Percentiles rank a stretch among this genome's conserved stretches.
phyloP scores from a whole-genome alignment of 2,329 filamentous ascomycete species.

The Penicillium oxalicum region DNA sequence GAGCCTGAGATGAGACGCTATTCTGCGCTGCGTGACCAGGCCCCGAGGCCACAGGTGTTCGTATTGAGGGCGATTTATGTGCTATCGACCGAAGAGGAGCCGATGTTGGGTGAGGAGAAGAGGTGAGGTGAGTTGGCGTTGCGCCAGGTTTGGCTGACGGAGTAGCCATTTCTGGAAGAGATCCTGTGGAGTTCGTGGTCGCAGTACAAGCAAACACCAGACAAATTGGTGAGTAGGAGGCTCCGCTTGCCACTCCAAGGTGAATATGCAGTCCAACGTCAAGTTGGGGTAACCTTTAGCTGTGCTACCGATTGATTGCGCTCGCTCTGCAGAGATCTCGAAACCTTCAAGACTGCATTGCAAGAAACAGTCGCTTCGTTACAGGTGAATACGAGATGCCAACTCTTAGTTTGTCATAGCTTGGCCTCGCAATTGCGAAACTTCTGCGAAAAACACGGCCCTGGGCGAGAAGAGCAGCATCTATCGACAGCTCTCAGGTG shows the following conservation, averaged over 20 bases:
- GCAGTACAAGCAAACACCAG: too few relatives aligned
- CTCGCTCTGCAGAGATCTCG: background rate
- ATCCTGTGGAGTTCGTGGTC: too few relatives aligned
- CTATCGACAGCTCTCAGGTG: constrained; percentile 1
- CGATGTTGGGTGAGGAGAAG: constrained; percentile 40
- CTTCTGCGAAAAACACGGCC: background rate
- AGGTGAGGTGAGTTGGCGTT: constrained; percentile 41
- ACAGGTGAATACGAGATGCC: too few relatives aligned
- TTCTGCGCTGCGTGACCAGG: constrained; percentile 31
- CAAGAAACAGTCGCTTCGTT: too few relatives aligned
- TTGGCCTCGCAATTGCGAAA: too few relatives aligned
- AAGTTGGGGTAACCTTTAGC: too few relatives aligned
- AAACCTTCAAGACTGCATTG: background rate
- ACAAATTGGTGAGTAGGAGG: too few relatives aligned
- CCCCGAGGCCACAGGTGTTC: constrained; percentile 39
- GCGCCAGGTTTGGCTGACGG: constrained; percentile 41
- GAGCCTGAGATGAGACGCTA: constrained; percentile 28
- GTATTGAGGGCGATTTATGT: constrained; percentile 42
- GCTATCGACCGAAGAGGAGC: constrained; percentile 37
- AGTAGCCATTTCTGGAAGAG: constrained; percentile 34
- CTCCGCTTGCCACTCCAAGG: too few relatives aligned
- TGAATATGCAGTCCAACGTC: constrained; percentile 1
- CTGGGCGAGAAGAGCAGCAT: background rate
- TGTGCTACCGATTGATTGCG: too few relatives aligned
- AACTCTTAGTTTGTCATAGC: too few relatives aligned